Percentiles rank a stretch among this genome's conserved stretches.
Conservation (phyloP, 345 rosid genomes). For the Corchorus capsularis region DNA sequence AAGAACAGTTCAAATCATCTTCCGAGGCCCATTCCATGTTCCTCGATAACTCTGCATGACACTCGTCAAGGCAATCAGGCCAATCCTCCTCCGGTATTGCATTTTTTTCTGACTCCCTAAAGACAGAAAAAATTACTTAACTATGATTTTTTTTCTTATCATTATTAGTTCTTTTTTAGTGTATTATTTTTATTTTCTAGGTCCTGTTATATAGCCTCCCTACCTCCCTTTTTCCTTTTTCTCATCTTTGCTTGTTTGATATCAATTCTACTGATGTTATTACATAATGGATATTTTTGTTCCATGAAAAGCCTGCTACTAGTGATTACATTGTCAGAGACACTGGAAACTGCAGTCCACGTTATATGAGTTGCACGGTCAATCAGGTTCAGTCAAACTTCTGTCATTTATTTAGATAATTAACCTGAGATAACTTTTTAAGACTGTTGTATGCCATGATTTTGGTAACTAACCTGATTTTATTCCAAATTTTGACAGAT, state of each 20-base stretch:
- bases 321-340: constrained; percentile 85
- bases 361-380: constrained; percentile 96
- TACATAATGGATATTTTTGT: constrained; percentile 16
- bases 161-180: not conserved
- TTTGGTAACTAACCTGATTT: not conserved
- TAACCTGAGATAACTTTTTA: not conserved
- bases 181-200: constrained; percentile 1
- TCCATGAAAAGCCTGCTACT: constrained; percentile 74
- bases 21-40: constrained; percentile 85
- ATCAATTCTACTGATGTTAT: constrained; percentile 2
- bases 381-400: constrained; percentile 64
- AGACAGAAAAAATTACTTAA: not conserved
- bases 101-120: not conserved
- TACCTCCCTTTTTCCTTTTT: not conserved
- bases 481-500: constrained; percentile 48
- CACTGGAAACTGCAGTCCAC: constrained; percentile 98
- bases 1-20: constrained; percentile 90
- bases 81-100: constrained; percentile 81
- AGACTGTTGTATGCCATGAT: not conserved
- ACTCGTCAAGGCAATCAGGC: constrained; percentile 89
- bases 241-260: constrained; percentile 10
- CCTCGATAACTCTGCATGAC: constrained; percentile 61
- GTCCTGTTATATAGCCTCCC: not conserved
- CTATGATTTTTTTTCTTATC: not conserved
- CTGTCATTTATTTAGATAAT: constrained; percentile 16